Percentiles rank a stretch among this genome's conserved stretches.
phyloP scores from a whole-genome alignment of 805 yeast species.

The Pichia gijzeniarum region DNA sequence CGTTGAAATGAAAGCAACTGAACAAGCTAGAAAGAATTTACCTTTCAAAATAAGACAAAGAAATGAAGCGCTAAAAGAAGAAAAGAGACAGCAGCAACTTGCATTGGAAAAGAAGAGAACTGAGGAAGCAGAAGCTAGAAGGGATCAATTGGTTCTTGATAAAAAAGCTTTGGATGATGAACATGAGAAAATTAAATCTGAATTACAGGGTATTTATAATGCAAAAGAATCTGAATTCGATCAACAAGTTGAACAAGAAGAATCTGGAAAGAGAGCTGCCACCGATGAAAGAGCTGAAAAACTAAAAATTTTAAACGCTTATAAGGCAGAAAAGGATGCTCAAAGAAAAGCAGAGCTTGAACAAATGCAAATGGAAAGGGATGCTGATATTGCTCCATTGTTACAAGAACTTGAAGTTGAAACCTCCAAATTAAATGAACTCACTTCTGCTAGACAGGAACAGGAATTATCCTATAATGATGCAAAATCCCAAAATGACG shows the following conservation, averaged over 20 bases:
- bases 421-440: constrained; percentile 41
- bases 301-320: constrained; percentile 36
- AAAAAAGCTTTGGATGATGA: constrained; percentile 41
- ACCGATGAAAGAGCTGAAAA: constrained; percentile 38
- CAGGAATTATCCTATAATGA: constrained; percentile 39
- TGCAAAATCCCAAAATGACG: constrained; percentile 39
- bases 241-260: constrained; percentile 35
- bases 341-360: constrained; percentile 42
- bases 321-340: constrained; percentile 38
- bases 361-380: constrained; percentile 44
- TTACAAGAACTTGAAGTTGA: constrained; percentile 47
- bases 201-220: constrained; percentile 33
- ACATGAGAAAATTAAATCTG: constrained; percentile 28
- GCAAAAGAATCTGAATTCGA: constrained; percentile 39
- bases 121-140: constrained; percentile 32
- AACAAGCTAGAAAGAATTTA: constrained; percentile 36
- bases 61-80: constrained; percentile 32
- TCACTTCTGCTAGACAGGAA: constrained; percentile 44
- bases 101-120: constrained; percentile 32
- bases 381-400: constrained; percentile 47
- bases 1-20: constrained; percentile 64
- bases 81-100: constrained; percentile 34
- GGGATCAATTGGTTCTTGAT: constrained; percentile 42
- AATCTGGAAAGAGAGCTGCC: constrained; percentile 35
- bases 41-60: constrained; percentile 37